Base-by-base conservation (phyloP, 306 rosid genomes). In the Quercus bicolor region DNA sequence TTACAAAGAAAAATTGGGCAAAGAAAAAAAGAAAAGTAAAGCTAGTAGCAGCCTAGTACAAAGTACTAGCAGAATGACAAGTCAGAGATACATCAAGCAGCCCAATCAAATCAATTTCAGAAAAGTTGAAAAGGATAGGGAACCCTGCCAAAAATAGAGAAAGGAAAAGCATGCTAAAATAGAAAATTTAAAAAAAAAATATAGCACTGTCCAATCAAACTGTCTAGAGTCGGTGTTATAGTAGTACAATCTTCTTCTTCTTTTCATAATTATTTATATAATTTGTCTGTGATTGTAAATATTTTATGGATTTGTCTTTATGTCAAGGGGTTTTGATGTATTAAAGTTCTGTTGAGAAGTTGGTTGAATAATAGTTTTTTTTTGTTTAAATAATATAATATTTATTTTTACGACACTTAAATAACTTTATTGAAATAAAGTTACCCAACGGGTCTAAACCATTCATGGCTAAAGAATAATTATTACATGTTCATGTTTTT, bases 71-170 rank as follows among this genome's bases (percentile, higher is more conserved):
- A 70, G 79, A 81, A 78, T 83, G 81, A 81, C 80, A 40, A 73
- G 81, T 79, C 86, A 79, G 80, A 71, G 64, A 33, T 56, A 40
- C 77, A 80, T 78, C 84, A 82, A 43, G 51, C 37, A 56, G 91
- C 79, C 88, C 69, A 62, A 86, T 86, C 88, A 85, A 84, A 73
- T 86, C 85, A 71, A 52, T 77, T 81, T 74, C 81, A 80, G 52
- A 73, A 75, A 52, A 33, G 4, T 14, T 4, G 2, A 53, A 77
- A 24, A 10, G 7, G 52, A 15, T 8, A 20, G n/a, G 3, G 5
- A 65, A 18, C 19, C 20, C 45, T 6, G 1, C 71, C 43, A 68
- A 56, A 18, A 57, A 6, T 21, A 26, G 9, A 73, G 14, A 33
- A 9, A 60, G 13, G 4, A 6, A 72, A 28, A 37, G 4, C 15